Evolutionary conservation across 192 early-diverging fungal species (phyloP).

Genomic region (Coemansia aciculifera): DNA sequence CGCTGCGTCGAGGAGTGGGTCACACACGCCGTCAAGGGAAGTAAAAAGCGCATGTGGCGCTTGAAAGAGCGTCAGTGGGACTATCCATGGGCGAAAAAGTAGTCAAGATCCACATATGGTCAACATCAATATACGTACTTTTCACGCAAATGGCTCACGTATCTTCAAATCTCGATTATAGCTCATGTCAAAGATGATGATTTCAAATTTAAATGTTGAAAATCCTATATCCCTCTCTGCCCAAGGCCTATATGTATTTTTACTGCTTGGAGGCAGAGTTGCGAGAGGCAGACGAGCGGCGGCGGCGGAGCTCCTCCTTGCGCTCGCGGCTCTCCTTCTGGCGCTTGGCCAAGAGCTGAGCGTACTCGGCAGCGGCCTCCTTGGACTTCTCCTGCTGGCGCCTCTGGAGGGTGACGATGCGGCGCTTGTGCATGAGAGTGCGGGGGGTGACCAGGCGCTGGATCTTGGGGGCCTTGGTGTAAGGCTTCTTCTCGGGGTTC

Average conservation of each 20-base stretch:
- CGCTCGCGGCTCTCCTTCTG: slow-evolving; percentile 95
- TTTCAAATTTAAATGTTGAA: background rate
- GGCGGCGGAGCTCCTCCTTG: slow-evolving; percentile 66
- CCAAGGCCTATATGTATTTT: slow-evolving; percentile 25
- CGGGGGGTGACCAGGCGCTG: slow-evolving; percentile 97
- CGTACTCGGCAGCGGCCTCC: slow-evolving; percentile 70
- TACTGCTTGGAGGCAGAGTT: slow-evolving; percentile 59
- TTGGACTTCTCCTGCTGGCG: slow-evolving; percentile 76
- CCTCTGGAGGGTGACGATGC: slow-evolving; percentile 83
- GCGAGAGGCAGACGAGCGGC: slow-evolving; percentile 57
- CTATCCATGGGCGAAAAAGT: slow-evolving; percentile 61
- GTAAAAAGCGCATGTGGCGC: slow-evolving; percentile 84
- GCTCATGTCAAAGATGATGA: background rate
- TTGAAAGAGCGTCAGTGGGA: slow-evolving; percentile 70
- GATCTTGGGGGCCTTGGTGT: slow-evolving; percentile 95
- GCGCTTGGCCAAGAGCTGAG: slow-evolving; percentile 85
- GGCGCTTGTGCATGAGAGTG: slow-evolving; percentile 95
- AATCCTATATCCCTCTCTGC: slow-evolving; percentile 15
- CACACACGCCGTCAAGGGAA: slow-evolving; percentile 70
- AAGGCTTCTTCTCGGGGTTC: slow-evolving; percentile 86
- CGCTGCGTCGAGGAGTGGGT: slow-evolving; percentile 78
- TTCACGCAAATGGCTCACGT: background rate
- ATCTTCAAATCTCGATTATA: background rate
- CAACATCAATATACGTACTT: background rate
- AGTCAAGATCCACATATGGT: background rate